Percentiles rank a stretch among this genome's conserved stretches.
Evolutionary conservation across 2,329 filamentous ascomycete species (phyloP).

Genomic region (Amauroascus verrucosus): DNA sequence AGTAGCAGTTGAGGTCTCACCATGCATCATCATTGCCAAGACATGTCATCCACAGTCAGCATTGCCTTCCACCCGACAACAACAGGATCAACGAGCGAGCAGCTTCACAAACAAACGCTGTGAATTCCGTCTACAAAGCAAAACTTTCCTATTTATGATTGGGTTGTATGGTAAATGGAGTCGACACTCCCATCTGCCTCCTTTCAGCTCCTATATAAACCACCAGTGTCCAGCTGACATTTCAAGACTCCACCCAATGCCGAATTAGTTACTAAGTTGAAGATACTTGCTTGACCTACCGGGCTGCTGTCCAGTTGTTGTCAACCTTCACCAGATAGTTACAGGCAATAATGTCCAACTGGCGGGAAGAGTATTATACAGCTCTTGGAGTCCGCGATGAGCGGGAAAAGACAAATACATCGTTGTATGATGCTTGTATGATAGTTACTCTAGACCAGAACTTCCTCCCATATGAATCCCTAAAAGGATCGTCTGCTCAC

Average conservation of each 20-base stretch:
- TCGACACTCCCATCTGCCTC: too few species aligned
- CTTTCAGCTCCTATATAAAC: not conserved
- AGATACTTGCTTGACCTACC: slow-evolving; percentile 1
- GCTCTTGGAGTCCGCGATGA: slow-evolving; percentile 63
- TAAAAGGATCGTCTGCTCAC: not conserved
- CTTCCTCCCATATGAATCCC: not conserved
- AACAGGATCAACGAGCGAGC: not conserved
- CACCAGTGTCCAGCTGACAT: not conserved
- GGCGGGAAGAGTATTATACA: slow-evolving; percentile 71
- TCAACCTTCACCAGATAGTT: not conserved
- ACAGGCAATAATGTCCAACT: slow-evolving; percentile 64
- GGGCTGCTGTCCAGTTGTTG: not conserved
- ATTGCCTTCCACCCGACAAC: not conserved
- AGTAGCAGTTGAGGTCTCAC: not conserved
- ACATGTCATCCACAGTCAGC: not conserved
- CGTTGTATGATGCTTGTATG: slow-evolving; percentile 69
- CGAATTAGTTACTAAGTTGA: not conserved
- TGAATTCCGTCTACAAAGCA: too few species aligned
- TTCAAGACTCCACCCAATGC: not conserved
- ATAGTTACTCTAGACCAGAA: slow-evolving; percentile 9
- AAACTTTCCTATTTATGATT: too few species aligned
- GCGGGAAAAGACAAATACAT: slow-evolving; percentile 53
- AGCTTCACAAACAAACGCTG: not conserved
- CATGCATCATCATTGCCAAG: slow-evolving; percentile 8
- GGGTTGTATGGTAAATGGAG: not conserved